Evolutionary conservation across 2,329 filamentous ascomycete genomes (phyloP), one percentile per base, ranked within the genome.

Genomic region (Aureobasidium musti): DNA sequence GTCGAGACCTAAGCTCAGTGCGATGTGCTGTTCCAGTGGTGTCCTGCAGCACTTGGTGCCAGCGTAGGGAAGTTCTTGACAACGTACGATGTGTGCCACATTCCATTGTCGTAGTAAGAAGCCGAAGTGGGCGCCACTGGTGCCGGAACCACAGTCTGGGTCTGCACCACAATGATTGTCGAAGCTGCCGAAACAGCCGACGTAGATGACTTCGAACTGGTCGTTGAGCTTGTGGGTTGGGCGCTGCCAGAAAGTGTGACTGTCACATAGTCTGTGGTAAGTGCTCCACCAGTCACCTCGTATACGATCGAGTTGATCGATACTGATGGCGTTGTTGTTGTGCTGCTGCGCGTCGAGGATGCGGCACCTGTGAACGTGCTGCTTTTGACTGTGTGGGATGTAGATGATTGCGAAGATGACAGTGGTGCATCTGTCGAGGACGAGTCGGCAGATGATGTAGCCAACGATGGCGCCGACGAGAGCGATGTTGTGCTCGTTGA

Each of bases 61-160:
- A 60, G 52, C 19, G 47, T 68, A 76, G 10, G 73, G 35, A 60
- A 66, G 45, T 33, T 75, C 68, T 78, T 78, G 67, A 79, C 69
- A 0, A 72, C 70, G 68, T 81, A 81, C 26, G 68, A 72, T 6
- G 79, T 81, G 67, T 81, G 79, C 79, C 79, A 81, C 71, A 78
- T 70, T n/a, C 79, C 79, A 61, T 79, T 71, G 66, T 81, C 79
- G 66, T 81, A 81, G 72, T 78, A 81, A 39, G 69, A 63, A 7
- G 71, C 71, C 30, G 73, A 60, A 11, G 69, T 68, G 28, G 54
- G 19, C 14, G 54, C 35, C 19, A 41, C 54, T 1, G 45, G 45
- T 11, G 64, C 45, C 1, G 64, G 56, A 6, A 57, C 30, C 14
- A 66, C 56, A 10, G 64, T 66, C 26, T 54, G 52, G n/a, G 63